Percentiles rank a stretch among this genome's conserved stretches.
Conservation (phyloP, 2,329 filamentous ascomycete species). For the Shiraia sp. region DNA sequence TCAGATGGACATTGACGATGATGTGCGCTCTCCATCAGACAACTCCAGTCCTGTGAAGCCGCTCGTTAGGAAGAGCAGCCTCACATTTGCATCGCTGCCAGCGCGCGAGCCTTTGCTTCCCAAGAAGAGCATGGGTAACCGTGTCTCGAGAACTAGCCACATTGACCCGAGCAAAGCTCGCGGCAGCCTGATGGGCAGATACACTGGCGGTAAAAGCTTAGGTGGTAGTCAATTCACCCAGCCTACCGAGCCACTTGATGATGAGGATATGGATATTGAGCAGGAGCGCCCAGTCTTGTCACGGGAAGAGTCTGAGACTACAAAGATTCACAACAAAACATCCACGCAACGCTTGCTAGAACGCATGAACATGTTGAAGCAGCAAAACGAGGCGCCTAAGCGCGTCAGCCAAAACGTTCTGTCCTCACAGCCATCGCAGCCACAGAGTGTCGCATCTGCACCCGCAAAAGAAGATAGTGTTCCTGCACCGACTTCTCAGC, state of each 20-base stretch:
- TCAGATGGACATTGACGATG: slow-evolving; percentile 55
- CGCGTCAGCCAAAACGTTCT: slow-evolving; percentile 45
- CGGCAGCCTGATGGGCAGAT: slow-evolving; percentile 73
- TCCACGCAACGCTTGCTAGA: slow-evolving; percentile 94
- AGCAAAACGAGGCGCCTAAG: slow-evolving; percentile 45
- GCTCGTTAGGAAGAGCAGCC: slow-evolving; percentile 85
- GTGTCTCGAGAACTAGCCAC: slow-evolving; percentile 77
- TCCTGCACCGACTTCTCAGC: slow-evolving; percentile 35
- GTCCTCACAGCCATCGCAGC: slow-evolving; percentile 30
- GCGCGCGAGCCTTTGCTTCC: slow-evolving; percentile 83
- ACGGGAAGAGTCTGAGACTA: slow-evolving; percentile 55
- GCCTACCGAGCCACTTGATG: slow-evolving; percentile 42
- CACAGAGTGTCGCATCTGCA: slow-evolving; percentile 33
- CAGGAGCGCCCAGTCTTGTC: slow-evolving; percentile 46
- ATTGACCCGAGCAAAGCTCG: slow-evolving; percentile 66
- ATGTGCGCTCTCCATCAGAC: slow-evolving; percentile 66
- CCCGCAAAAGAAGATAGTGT: slow-evolving; percentile 43
- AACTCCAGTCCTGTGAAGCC: slow-evolving; percentile 75
- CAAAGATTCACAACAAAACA: slow-evolving; percentile 74
- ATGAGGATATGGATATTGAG: slow-evolving; percentile 60
- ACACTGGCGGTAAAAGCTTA: slow-evolving; percentile 71
- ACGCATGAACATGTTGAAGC: slow-evolving; percentile 78
- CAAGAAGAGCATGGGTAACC: slow-evolving; percentile 78
- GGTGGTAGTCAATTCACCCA: slow-evolving; percentile 51
- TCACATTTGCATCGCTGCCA: slow-evolving; percentile 91